These are phyloP conservation scores for slime mould (Dictyostelium discoideum) DNA, from an alignment of 78 protist genomes.

Conservation along the genomic window dicty_2.7 NC_007088.5:5413501-5414000, in stretches of 20 bases:
- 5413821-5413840: constrained; percentile 94
- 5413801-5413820: constrained; percentile 97
- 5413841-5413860: constrained; percentile 97
- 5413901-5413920: constrained; percentile 94
- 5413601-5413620: not conserved
- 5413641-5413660: too few relatives aligned
- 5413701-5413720: too few relatives aligned
- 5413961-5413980: constrained; percentile 88
- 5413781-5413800: constrained; percentile 99
- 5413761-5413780: constrained; percentile 93
- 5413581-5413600: not conserved
- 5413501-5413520: too few relatives aligned
- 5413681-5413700: too few relatives aligned
- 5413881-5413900: constrained; percentile 92
- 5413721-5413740: not conserved
- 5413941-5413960: constrained; percentile 90
- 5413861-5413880: constrained; percentile 92
- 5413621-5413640: not conserved
- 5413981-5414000: constrained; percentile 98
- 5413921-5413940: constrained; percentile 91
- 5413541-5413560: not conserved
- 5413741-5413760: not conserved
- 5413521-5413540: not conserved
- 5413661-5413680: too few relatives aligned
- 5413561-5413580: too few relatives aligned